Conservation (phyloP, 2,329 filamentous ascomycete genomes). For the Neonectria magnoliae region DNA sequence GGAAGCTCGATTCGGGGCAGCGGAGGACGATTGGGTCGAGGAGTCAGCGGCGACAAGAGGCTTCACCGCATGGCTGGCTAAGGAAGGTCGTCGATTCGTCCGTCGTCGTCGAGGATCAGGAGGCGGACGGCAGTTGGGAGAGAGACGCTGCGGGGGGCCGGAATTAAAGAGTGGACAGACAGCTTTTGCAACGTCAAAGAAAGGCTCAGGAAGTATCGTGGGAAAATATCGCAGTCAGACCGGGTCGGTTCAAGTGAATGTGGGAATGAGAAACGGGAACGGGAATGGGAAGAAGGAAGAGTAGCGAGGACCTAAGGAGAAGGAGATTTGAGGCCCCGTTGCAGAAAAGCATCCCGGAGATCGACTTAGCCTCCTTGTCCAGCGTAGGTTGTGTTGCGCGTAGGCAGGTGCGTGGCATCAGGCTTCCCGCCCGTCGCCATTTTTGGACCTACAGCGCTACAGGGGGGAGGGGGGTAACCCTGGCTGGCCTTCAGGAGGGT, state of each 20-base stretch:
- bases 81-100: not conserved
- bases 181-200: constrained; percentile 4
- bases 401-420: constrained; percentile 20
- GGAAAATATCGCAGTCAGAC: not conserved
- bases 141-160: not conserved
- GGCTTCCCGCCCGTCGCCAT: constrained; percentile 21
- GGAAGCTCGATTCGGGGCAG: constrained; percentile 1
- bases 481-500: constrained; percentile 9
- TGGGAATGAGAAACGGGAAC: not conserved
- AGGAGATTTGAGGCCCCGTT: not conserved
- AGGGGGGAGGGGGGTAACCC: not conserved
- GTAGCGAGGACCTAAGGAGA: not conserved
- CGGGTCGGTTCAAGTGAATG: not conserved
- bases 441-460: constrained; percentile 5
- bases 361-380: not conserved
- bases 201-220: not conserved
- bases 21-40: not conserved
- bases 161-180: constrained; percentile 8
- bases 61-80: not conserved
- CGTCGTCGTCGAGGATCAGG: constrained; percentile 2
- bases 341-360: constrained; percentile 13
- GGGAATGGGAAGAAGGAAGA: not conserved
- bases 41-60: not conserved
- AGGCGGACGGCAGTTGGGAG: not conserved
- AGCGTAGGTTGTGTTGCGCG: constrained; percentile 8